phyloP scores from a whole-genome alignment of 768 basidiomycete genomes.

The Boletus sp. region DNA sequence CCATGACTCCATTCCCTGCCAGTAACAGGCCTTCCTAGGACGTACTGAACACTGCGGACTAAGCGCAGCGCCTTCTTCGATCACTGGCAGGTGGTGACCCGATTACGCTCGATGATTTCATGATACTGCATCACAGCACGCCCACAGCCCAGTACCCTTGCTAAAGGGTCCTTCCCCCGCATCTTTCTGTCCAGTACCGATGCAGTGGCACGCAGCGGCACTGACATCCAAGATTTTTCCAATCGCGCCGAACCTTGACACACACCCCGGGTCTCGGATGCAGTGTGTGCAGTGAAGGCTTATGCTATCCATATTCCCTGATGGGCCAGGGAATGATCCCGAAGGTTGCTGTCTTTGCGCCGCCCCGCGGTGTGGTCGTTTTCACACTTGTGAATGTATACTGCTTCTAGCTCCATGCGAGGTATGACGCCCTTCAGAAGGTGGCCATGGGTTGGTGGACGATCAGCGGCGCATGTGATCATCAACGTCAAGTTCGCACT shows the following conservation, averaged over 20 bases:
- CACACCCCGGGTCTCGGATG: constrained; percentile 1
- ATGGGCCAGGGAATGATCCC: constrained; percentile 4
- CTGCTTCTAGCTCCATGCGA: constrained; percentile 7
- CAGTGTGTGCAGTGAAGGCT: constrained; percentile 1
- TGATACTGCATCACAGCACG: constrained; percentile 16
- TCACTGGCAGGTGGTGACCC: constrained; percentile 13
- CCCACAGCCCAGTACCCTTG: constrained; percentile 24
- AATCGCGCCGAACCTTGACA: background rate
- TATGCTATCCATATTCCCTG: constrained; percentile 13
- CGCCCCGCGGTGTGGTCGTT: constrained; percentile 5
- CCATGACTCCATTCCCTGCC: constrained; percentile 21
- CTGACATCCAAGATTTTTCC: constrained; percentile 3
- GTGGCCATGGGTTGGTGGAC: background rate
- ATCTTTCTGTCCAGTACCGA: constrained; percentile 1
- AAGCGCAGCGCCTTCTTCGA: constrained; percentile 24
- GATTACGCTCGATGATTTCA: constrained; percentile 18
- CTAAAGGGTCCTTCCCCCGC: constrained; percentile 3
- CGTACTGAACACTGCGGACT: constrained; percentile 15
- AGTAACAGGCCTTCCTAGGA: constrained; percentile 12
- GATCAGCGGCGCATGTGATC: constrained; percentile 5
- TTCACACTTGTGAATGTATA: constrained; percentile 7
- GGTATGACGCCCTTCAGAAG: constrained; percentile 3
- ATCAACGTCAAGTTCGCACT: constrained; percentile 10
- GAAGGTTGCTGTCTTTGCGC: constrained; percentile 2
- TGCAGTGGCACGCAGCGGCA: constrained; percentile 3